Conservation (phyloP, 352 stramenopile species). For the Albugo laibachii region DNA sequence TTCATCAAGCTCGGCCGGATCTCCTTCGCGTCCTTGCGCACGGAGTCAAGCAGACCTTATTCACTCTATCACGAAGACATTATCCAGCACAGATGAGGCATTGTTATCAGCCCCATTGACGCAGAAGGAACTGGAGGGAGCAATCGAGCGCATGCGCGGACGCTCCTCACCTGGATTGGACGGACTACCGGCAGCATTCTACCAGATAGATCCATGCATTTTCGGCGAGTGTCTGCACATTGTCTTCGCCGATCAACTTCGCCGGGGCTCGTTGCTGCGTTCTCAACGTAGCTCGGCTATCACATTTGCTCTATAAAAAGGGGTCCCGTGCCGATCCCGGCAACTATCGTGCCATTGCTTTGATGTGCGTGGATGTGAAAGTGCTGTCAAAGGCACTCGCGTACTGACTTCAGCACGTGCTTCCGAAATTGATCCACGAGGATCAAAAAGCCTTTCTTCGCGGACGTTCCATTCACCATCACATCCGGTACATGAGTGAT, state of each 20-base stretch:
- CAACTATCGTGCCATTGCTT: background rate
- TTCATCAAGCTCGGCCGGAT: background rate
- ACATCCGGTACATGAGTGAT: slow-evolving; percentile 6
- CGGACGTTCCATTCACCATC: slow-evolving; percentile 5
- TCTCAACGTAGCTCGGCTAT: slow-evolving; percentile 7
- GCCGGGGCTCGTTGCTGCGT: slow-evolving; percentile 5
- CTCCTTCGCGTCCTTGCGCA: background rate
- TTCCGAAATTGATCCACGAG: slow-evolving; percentile 3
- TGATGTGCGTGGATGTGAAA: slow-evolving; percentile 13
- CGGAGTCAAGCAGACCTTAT: background rate
- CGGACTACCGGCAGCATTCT: slow-evolving; percentile 7
- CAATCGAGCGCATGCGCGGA: background rate
- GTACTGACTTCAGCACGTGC: background rate
- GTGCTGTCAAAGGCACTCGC: slow-evolving; percentile 7
- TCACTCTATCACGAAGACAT: background rate
- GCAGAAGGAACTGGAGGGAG: background rate
- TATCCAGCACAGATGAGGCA: background rate
- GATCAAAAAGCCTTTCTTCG: slow-evolving; percentile 4
- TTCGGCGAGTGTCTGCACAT: slow-evolving; percentile 9
- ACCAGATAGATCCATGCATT: slow-evolving; percentile 5
- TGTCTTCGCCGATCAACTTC: slow-evolving; percentile 8
- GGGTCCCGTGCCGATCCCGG: slow-evolving; percentile 1
- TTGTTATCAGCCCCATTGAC: background rate
- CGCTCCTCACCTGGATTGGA: background rate
- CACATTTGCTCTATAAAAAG: slow-evolving; percentile 7